phyloP scores from a whole-genome alignment of 495 filamentous ascomycete species.

The Sordaria brevicollis region DNA sequence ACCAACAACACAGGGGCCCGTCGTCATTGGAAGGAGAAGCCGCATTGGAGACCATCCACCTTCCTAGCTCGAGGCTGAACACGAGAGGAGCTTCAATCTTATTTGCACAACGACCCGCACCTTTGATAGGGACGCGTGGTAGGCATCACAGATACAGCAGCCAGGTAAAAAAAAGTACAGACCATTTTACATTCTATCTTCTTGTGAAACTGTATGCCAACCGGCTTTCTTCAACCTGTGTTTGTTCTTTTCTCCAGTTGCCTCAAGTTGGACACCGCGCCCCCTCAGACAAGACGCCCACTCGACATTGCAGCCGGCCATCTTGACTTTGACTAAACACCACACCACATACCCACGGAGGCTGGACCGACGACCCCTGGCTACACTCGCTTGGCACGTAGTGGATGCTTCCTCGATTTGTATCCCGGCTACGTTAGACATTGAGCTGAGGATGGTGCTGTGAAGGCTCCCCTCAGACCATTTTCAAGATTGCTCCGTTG shows the following conservation, averaged over 20 bases:
- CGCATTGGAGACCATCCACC: neutral
- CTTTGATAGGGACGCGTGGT: neutral
- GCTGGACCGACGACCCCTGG: neutral
- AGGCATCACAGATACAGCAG: neutral
- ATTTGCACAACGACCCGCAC: neutral
- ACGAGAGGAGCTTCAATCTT: neutral
- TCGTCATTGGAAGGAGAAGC: neutral
- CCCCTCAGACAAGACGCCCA: neutral
- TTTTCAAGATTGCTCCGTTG: neutral
- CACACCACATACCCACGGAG: neutral
- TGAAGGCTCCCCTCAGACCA: neutral
- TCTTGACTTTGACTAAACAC: neutral
- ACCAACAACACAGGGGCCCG: neutral
- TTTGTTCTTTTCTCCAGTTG: neutral
- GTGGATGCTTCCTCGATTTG: neutral
- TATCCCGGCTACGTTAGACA: neutral
- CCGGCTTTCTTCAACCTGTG: neutral
- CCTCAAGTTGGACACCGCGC: neutral
- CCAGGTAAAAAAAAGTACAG: neutral
- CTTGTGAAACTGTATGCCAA: neutral
- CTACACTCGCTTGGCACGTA: neutral
- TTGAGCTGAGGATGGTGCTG: neutral
- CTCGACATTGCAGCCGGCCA: neutral
- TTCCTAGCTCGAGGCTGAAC: neutral
- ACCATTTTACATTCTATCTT: neutral